These are phyloP conservation scores for Dipteronia dyeriana DNA, from an alignment of 345 rosid genomes.

Conservation along the genomic window DNA sequence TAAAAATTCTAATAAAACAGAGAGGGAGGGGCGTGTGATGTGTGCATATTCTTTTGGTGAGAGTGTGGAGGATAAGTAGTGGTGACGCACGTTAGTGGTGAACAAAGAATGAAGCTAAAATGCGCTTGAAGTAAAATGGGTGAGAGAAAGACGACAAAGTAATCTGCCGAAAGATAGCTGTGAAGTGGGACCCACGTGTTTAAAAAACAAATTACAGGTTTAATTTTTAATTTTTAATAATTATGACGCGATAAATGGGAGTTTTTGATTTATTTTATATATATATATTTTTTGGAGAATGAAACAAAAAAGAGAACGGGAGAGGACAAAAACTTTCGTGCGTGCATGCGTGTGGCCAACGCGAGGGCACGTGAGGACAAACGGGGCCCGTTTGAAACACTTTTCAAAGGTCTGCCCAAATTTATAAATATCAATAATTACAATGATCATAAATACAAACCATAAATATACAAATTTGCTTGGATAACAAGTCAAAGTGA, in stretches of 20 bases:
- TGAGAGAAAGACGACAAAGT: conserved; percentile 36
- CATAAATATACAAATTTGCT: not conserved
- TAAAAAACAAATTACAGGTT: conserved; percentile 12
- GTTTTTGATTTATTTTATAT: not conserved
- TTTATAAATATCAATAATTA: not conserved
- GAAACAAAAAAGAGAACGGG: conserved; percentile 13
- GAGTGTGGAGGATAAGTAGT: conserved; percentile 27
- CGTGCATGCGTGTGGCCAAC: conserved; percentile 42
- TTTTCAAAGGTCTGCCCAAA: not conserved
- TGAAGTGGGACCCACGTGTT: conserved; percentile 28
- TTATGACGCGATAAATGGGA: conserved; percentile 7
- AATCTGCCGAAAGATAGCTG: conserved; percentile 47
- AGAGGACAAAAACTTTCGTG: conserved; percentile 30
- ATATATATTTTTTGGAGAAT: not conserved
- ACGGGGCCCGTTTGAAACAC: conserved; percentile 37
- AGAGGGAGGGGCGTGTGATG: conserved; percentile 11
- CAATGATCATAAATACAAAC: not conserved
- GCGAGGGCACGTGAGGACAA: conserved; percentile 39
- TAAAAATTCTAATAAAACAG: conserved; percentile 27
- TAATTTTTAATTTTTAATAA: not conserved
- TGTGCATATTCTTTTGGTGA: not conserved
- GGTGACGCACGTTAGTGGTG: conserved; percentile 11
- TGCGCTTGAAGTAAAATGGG: conserved; percentile 10
- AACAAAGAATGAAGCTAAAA: not conserved
- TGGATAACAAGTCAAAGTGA: too few species aligned